Base-by-base conservation (phyloP, 768 basidiomycete species). In the Leucocoprinus leucothites region DNA sequence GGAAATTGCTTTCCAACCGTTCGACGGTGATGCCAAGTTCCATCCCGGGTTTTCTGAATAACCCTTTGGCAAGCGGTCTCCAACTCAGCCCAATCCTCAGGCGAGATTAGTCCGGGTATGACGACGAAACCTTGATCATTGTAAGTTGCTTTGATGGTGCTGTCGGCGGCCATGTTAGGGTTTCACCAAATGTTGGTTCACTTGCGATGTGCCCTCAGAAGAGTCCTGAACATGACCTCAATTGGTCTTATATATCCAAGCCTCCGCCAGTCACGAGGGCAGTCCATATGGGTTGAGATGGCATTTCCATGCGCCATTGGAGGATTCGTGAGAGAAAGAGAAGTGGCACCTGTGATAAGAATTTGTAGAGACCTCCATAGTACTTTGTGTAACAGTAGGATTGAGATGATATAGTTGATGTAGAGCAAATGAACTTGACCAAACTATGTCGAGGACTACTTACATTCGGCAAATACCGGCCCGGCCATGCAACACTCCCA, bases 1-100 rank as follows among this genome's bases (percentile, higher is more conserved):
- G 89, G 88, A 58, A 91, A 91, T 65, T 89, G 87, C 57, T 84
- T 86, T 1, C 90, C 89, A 16, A 91, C 86, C 0, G 82, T 84
- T 34, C 89, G 79, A 3, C 87, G 74, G 60, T 85, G 75, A 0
- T 80, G 71, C 89, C 89, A 91, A 2, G 65, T 57, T 1, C 87
- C 87, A 0, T 71, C 49, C 3, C 89, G 82, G 0, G 87, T 86
- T 25, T 73, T 75, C 18, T 68, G 62, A 21, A 84, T 74, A 2
- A 73, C 78, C 19, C 76, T 69, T 13, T 77, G 76, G 56, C 80
- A 81, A 3, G 89, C 86, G 0, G 63, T 66, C 51, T 71, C 64
- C 16, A 90, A 75, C 1, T 64, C 63, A 1, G 62, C 49, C 49
- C 76, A 67, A 26, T 76, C 67, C 3, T 68, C 65, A 0, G 69